phyloP scores from a whole-genome alignment of 805 yeast genomes.

The Isabelozyma rhagii region DNA sequence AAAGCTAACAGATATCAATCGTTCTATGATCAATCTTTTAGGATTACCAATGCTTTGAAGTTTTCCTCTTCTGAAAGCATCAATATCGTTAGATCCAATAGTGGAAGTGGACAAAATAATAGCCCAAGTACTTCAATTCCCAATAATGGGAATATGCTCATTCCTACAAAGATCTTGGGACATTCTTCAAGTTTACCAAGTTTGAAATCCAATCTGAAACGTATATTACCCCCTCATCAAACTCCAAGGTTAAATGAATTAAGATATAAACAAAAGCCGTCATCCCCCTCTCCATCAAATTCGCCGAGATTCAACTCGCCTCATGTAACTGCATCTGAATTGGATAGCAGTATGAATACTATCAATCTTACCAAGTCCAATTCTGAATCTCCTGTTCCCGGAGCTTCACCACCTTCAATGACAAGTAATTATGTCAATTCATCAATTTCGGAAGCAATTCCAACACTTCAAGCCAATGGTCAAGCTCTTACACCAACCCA shows the following conservation, averaged over 20 bases:
- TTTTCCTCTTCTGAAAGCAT: constrained; percentile 22
- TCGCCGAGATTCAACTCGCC: background rate
- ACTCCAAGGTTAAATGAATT: background rate
- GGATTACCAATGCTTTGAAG: constrained; percentile 44
- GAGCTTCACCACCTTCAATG: background rate
- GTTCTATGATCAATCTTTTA: constrained; percentile 43
- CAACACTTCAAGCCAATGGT: background rate
- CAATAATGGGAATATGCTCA: background rate
- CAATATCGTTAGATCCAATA: constrained; percentile 14
- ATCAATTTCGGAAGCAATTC: background rate
- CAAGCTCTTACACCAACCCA: background rate
- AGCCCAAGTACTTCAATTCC: background rate
- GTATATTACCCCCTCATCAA: background rate
- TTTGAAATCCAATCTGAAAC: constrained; percentile 9
- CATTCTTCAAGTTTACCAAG: constrained; percentile 27
- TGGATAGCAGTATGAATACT: background rate
- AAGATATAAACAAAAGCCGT: background rate
- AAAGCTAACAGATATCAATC: constrained; percentile 46
- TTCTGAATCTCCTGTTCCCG: background rate
- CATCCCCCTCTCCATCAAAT: background rate
- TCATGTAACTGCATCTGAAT: background rate
- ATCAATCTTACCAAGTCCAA: background rate
- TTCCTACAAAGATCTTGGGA: constrained; percentile 12
- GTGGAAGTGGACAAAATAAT: background rate
- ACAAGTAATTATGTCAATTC: too few species aligned